A percentile compares a stretch with the other conserved stretches of the same genome.
Conservation (phyloP, 495 filamentous ascomycete genomes). For the Platismatia glauca region DNA sequence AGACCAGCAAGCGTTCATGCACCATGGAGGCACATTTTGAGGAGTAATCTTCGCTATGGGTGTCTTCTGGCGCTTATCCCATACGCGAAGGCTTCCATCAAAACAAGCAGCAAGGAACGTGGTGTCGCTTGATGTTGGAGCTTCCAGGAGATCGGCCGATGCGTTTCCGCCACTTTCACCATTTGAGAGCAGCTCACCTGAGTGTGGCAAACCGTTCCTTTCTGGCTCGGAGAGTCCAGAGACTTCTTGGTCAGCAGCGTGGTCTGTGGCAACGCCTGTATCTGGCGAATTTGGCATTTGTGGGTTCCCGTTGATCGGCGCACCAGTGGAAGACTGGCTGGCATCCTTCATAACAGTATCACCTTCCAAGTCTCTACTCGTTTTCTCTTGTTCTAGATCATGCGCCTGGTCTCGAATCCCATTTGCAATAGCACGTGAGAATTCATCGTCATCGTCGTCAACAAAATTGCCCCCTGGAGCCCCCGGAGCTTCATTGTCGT, state of each 20-base stretch:
- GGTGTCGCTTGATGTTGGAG: conserved; percentile 43
- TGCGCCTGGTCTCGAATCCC: conserved; percentile 43
- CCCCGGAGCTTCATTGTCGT: conserved; percentile 47
- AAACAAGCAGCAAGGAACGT: conserved; percentile 83
- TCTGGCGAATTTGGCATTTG: background rate
- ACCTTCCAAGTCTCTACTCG: conserved; percentile 19
- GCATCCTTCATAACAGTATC: conserved; percentile 29
- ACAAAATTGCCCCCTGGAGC: conserved; percentile 52
- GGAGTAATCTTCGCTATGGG: conserved; percentile 72
- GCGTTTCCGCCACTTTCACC: background rate
- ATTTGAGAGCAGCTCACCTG: conserved; percentile 33
- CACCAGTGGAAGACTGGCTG: conserved; percentile 19
- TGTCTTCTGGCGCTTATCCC: conserved; percentile 73
- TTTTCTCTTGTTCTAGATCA: conserved; percentile 14
- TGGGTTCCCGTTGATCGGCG: conserved; percentile 3
- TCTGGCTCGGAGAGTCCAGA: conserved; percentile 15
- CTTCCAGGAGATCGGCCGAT: conserved; percentile 4
- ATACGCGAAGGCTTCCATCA: conserved; percentile 80
- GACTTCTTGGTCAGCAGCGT: conserved; percentile 3
- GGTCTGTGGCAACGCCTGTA: background rate
- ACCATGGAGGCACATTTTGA: conserved; percentile 81
- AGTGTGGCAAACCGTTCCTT: conserved; percentile 45
- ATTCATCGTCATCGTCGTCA: conserved; percentile 83
- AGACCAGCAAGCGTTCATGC: conserved; percentile 96
- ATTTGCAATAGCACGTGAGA: conserved; percentile 68